Evolutionary conservation across 371 early-diverging fungal species (phyloP), one percentile per base, ranked within the genome.

Genomic region (Rhizomucor miehei): DNA sequence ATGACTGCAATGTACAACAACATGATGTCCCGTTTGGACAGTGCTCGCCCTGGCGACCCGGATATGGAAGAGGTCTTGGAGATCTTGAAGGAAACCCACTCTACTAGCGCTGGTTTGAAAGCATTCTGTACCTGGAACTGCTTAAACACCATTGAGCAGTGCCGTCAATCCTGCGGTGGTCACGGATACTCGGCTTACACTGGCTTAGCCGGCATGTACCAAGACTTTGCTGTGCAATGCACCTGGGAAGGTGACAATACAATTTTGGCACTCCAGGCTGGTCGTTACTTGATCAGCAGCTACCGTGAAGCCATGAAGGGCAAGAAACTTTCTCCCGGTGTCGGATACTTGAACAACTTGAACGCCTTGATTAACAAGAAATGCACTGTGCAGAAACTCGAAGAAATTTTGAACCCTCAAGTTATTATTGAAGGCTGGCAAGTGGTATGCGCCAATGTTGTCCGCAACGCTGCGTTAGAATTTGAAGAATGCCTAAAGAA

Each of bases 171-270:
- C 9, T 81, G 91, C 54, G 95, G 95, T 56, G 91, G 95, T 16
- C 95, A 94, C 63, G 95, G 95, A 11, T 95, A 95, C 76, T 90
- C 90, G 39, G 84, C 90, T 29, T 93, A 94, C 80, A 90, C 92
- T 6, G 95, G 94, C 0, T 81, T 95, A 25, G 86, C 95, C 48
- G 80, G 81, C 40, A 85, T 90, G 66, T 92, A 91, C 75, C 80
- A 84, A 54, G 93, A 94, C 73, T 94, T 93, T 75, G 91, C 93
- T 43, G 94, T 94, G 21, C 93, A 93, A 60, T 93, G 94, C 74
- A 93, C 94, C 29, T 93, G 94, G 94, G 94, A 90, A 65, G 91
- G 91, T 58, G 91, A 91, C 71, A 94, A 93, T 67, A 93, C 94
- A 51, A 90, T 95, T 48, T 73, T 93, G 67, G 91, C 92, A 4